Percentiles rank a stretch among this genome's conserved stretches.
phyloP scores from a whole-genome alignment of 352 stramenopile species.

The Globisporangium canariense region DNA sequence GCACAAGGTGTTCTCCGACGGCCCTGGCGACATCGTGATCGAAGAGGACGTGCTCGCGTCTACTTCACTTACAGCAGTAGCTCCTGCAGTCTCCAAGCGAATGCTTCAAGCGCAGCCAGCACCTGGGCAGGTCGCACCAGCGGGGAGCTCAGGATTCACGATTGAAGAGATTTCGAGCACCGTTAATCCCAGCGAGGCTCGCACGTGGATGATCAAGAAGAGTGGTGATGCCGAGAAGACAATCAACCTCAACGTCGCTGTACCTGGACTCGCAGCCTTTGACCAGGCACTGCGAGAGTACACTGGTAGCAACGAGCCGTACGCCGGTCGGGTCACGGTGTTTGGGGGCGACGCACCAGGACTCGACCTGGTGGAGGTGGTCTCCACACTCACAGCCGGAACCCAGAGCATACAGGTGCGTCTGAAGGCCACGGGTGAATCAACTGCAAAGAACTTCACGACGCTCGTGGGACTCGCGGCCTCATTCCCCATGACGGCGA shows the following conservation, averaged over 20 bases:
- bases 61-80: neutral
- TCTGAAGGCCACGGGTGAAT: neutral
- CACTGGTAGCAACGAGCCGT: neutral
- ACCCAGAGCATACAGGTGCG: neutral
- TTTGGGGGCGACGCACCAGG: neutral
- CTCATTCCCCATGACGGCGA: neutral
- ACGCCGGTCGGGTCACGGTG: neutral
- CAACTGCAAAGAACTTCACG: neutral
- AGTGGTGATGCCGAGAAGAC: neutral
- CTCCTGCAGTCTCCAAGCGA: neutral
- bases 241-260: neutral
- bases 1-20: slow-evolving; percentile 6
- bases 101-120: neutral
- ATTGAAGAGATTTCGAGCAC: slow-evolving; percentile 1
- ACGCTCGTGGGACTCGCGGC: neutral
- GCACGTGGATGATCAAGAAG: slow-evolving; percentile 10
- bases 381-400: neutral
- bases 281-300: slow-evolving; percentile 3
- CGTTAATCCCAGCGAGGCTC: neutral
- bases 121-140: neutral
- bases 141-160: neutral
- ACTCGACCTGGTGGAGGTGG: slow-evolving; percentile 5
- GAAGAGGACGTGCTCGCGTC: slow-evolving; percentile 1
- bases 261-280: neutral
- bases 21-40: slow-evolving; percentile 4